Evolutionary conservation across 2,329 filamentous ascomycete species (phyloP).

Genomic region (Passalora sequoiae): DNA sequence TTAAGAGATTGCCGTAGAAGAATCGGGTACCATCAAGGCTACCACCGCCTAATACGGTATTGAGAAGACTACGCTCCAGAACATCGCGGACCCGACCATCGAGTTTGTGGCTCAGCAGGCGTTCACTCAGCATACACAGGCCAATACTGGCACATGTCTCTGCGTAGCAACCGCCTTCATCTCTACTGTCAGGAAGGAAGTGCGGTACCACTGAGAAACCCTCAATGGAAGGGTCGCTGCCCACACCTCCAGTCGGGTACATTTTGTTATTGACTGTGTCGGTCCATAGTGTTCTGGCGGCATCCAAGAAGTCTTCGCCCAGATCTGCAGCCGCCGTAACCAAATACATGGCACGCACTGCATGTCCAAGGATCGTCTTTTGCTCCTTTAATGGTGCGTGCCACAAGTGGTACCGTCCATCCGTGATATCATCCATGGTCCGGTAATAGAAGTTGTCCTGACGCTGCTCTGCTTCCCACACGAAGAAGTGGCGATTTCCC

Average conservation of each 20-base stretch:
- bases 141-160: constrained; percentile 59
- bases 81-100: constrained; percentile 53
- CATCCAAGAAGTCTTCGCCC: constrained; percentile 26
- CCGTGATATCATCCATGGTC: too few species aligned
- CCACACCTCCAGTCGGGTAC: constrained; percentile 59
- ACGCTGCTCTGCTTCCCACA: constrained; percentile 49
- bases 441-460: constrained; percentile 47
- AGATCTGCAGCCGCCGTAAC: constrained; percentile 56
- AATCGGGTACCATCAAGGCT: constrained; percentile 53
- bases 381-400: constrained; percentile 53
- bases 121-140: constrained; percentile 56
- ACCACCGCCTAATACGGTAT: constrained; percentile 56
- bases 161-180: constrained; percentile 59
- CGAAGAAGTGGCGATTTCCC: constrained; percentile 51
- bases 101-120: constrained; percentile 39
- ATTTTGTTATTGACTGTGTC: constrained; percentile 60
- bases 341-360: constrained; percentile 58
- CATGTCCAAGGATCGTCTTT: constrained; percentile 53
- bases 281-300: constrained; percentile 50
- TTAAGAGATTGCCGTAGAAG: constrained; percentile 59
- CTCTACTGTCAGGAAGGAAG: constrained; percentile 54
- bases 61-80: constrained; percentile 59
- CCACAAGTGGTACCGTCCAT: constrained; percentile 57
- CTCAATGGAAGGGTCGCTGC: constrained; percentile 54
- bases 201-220: constrained; percentile 58